Conservation (phyloP, 805 yeast species). For the Torulaspora microellipsoides region DNA sequence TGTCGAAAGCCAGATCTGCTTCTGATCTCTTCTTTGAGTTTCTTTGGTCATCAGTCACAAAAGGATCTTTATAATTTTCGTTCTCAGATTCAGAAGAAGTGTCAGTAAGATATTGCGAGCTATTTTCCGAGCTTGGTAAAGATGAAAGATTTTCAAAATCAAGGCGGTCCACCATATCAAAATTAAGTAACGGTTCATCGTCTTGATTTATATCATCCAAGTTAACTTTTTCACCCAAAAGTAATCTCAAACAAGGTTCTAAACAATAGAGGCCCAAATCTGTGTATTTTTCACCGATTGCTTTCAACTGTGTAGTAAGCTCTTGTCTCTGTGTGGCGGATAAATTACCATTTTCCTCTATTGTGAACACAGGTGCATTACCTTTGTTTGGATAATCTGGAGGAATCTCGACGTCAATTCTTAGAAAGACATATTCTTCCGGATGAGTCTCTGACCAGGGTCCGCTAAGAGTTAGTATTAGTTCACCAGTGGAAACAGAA, state of each 20-base stretch:
- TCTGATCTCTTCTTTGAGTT: constrained; percentile 9
- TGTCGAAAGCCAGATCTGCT: constrained; percentile 46
- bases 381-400: constrained; percentile 60
- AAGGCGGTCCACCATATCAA: constrained; percentile 29
- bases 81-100: constrained; percentile 40
- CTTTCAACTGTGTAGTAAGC: constrained; percentile 47
- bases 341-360: constrained; percentile 78
- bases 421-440: constrained; percentile 51
- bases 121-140: constrained; percentile 33
- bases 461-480: constrained; percentile 75
- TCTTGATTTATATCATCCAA: constrained; percentile 38
- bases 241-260: constrained; percentile 70
- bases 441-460: constrained; percentile 52
- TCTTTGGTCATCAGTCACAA: constrained; percentile 10
- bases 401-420: constrained; percentile 71
- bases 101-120: constrained; percentile 33
- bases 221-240: constrained; percentile 75
- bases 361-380: constrained; percentile 47
- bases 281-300: constrained; percentile 54
- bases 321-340: constrained; percentile 44
- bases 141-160: constrained; percentile 36
- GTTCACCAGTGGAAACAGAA: constrained; percentile 78
- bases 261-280: constrained; percentile 61
- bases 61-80: constrained; percentile 34
- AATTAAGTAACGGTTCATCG: constrained; percentile 34